Evolutionary conservation across 140 eudicot genomes (phyloP).

Genomic region (Oenanthe javanica): DNA sequence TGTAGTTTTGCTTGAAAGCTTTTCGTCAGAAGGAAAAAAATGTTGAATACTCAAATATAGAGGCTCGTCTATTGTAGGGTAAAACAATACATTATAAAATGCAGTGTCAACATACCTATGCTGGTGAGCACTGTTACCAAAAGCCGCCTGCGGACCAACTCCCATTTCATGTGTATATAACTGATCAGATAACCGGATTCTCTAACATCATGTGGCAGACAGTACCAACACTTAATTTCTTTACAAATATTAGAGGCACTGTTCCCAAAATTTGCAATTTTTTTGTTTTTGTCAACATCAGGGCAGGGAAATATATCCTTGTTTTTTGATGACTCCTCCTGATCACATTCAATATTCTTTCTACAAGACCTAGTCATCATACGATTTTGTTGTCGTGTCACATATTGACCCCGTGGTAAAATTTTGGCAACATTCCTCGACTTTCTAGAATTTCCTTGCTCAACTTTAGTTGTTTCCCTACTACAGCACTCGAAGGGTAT

Average conservation of each 20-base stretch:
- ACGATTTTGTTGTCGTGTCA: constrained; percentile 17
- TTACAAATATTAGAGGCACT: constrained; percentile 30
- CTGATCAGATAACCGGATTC: constrained; percentile 28
- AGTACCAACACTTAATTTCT: constrained; percentile 63
- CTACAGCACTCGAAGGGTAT: constrained; percentile 11
- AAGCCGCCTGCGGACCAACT: constrained; percentile 57
- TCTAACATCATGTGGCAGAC: constrained; percentile 43
- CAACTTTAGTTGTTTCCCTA: constrained; percentile 16
- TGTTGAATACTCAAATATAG: neutral
- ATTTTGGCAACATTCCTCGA: constrained; percentile 39
- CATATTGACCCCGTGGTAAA: constrained; percentile 30
- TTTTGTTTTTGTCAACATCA: constrained; percentile 7
- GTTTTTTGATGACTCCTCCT: constrained; percentile 18
- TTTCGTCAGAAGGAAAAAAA: neutral
- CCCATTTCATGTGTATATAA: constrained; percentile 65
- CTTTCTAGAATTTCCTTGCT: constrained; percentile 44
- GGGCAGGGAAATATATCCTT: constrained; percentile 18
- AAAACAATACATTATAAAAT: constrained; percentile 5
- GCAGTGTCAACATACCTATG: constrained; percentile 47
- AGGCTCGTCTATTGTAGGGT: neutral
- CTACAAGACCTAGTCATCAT: constrained; percentile 51
- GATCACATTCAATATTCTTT: constrained; percentile 25
- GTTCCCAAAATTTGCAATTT: constrained; percentile 27
- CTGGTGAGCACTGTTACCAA: constrained; percentile 43
- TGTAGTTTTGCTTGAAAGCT: neutral